These are phyloP conservation scores for Sarocladium kiliense DNA, from an alignment of 2,329 filamentous ascomycete species.

Conservation along the genomic window DNA sequence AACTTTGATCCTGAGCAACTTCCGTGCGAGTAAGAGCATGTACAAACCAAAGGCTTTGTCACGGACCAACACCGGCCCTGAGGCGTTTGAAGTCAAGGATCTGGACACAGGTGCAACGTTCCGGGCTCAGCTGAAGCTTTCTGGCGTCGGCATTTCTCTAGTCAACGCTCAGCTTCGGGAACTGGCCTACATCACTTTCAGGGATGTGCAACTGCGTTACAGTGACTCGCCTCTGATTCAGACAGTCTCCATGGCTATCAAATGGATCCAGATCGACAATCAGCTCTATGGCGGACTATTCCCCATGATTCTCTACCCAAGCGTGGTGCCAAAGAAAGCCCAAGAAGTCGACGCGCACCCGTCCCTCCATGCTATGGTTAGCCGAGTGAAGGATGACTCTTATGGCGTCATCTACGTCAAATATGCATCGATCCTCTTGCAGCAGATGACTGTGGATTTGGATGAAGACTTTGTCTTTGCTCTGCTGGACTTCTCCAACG, in stretches of 20 bases:
- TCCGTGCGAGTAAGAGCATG: slow-evolving; percentile 85
- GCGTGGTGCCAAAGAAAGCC: slow-evolving; percentile 93
- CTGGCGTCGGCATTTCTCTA: slow-evolving; percentile 86
- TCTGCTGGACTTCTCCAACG: slow-evolving; percentile 88
- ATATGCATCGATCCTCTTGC: slow-evolving; percentile 86
- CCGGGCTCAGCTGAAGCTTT: slow-evolving; percentile 80
- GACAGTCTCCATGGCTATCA: slow-evolving; percentile 82
- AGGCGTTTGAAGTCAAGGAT: slow-evolving; percentile 85
- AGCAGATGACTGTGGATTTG: slow-evolving; percentile 97
- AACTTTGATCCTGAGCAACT: slow-evolving; percentile 89
- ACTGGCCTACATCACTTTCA: slow-evolving; percentile 86
- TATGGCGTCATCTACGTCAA: slow-evolving; percentile 98
- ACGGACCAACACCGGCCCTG: slow-evolving; percentile 42
- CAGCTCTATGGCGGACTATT: slow-evolving; percentile 98
- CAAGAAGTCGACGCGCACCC: slow-evolving; percentile 96
- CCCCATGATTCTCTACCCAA: slow-evolving; percentile 94
- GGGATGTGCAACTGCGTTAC: slow-evolving; percentile 86
- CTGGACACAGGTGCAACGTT: slow-evolving; percentile 84
- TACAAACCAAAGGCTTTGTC: slow-evolving; percentile 60
- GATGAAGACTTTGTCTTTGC: slow-evolving; percentile 99
- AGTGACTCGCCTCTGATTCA: slow-evolving; percentile 92
- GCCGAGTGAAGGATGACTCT: slow-evolving; percentile 94
- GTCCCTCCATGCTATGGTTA: slow-evolving; percentile 86
- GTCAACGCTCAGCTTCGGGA: slow-evolving; percentile 91
- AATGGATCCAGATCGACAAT: slow-evolving; percentile 99